Evolutionary conservation across 495 filamentous ascomycete species (phyloP).

Genomic region (Penicillium subrubescens): DNA sequence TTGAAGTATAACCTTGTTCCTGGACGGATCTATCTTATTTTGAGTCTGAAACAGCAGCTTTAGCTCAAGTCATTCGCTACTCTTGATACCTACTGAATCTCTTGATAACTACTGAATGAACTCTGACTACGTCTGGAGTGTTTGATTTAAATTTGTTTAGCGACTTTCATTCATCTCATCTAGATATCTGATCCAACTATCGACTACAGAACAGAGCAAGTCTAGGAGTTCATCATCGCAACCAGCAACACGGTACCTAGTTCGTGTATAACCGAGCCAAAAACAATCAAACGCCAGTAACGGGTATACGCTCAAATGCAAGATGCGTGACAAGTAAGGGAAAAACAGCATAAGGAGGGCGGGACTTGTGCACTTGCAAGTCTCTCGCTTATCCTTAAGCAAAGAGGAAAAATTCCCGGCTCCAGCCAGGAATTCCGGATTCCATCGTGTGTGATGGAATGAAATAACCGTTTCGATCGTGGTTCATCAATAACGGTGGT

Average conservation of each 20-base stretch:
- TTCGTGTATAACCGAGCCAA: not conserved
- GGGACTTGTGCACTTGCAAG: too few species aligned
- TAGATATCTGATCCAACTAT: not conserved
- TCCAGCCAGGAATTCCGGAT: not conserved
- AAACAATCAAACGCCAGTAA: slow-evolving; percentile 20
- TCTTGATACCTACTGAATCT: not conserved
- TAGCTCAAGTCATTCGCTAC: not conserved
- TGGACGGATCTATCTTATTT: not conserved
- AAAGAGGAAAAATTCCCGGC: not conserved
- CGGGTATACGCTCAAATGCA: slow-evolving; percentile 44
- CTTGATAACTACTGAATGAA: not conserved
- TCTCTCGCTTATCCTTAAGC: not conserved
- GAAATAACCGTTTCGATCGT: not conserved
- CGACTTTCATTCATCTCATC: slow-evolving; percentile 1
- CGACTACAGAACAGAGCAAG: not conserved
- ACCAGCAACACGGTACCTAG: not conserved
- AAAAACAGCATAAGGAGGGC: not conserved
- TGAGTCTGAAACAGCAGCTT: not conserved
- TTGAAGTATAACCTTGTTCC: not conserved
- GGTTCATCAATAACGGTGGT: not conserved
- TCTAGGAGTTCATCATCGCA: not conserved
- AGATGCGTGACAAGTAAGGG: slow-evolving; percentile 14
- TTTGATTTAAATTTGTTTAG: not conserved
- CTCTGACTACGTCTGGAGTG: not conserved
- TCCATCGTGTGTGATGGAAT: not conserved